Evolutionary conservation across 306 rosid species (phyloP).

Genomic region (Lathyrus oleraceus): DNA sequence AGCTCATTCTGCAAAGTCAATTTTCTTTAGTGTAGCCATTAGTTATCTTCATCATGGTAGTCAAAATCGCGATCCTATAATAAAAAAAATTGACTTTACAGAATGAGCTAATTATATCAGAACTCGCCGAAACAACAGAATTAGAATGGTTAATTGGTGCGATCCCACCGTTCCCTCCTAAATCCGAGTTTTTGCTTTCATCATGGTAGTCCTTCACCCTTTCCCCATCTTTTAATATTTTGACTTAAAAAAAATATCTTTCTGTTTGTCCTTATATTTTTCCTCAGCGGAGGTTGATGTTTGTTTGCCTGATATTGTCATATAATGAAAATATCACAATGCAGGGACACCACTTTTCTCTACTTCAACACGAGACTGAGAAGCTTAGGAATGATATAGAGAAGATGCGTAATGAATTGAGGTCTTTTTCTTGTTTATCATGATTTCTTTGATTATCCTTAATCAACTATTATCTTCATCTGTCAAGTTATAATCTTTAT

Average conservation of each 20-base stretch:
- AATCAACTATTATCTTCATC: slow-evolving; percentile 19
- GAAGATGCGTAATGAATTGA: slow-evolving; percentile 91
- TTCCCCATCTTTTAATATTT: neutral
- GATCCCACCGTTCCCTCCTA: too few species aligned
- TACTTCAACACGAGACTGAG: slow-evolving; percentile 89
- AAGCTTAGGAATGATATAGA: slow-evolving; percentile 86
- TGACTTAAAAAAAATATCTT: too few species aligned
- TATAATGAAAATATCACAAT: slow-evolving; percentile 28
- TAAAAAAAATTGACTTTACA: too few species aligned
- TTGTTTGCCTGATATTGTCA: slow-evolving; percentile 26
- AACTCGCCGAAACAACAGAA: too few species aligned
- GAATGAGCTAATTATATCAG: too few species aligned
- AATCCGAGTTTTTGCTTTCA: too few species aligned
- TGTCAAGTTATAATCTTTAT: slow-evolving; percentile 23
- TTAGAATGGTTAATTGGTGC: too few species aligned
- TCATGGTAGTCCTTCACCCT: neutral
- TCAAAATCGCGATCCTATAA: too few species aligned
- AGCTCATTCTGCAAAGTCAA: neutral
- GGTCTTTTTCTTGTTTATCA: slow-evolving; percentile 30
- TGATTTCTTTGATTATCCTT: neutral
- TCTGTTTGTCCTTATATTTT: neutral
- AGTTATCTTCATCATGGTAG: too few species aligned
- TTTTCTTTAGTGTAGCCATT: neutral
- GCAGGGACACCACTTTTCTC: slow-evolving; percentile 92
- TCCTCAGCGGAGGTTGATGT: neutral